Evolutionary conservation across 73 alveolate genomes (phyloP).

Genomic region (Symbiodinium pilosum): DNA sequence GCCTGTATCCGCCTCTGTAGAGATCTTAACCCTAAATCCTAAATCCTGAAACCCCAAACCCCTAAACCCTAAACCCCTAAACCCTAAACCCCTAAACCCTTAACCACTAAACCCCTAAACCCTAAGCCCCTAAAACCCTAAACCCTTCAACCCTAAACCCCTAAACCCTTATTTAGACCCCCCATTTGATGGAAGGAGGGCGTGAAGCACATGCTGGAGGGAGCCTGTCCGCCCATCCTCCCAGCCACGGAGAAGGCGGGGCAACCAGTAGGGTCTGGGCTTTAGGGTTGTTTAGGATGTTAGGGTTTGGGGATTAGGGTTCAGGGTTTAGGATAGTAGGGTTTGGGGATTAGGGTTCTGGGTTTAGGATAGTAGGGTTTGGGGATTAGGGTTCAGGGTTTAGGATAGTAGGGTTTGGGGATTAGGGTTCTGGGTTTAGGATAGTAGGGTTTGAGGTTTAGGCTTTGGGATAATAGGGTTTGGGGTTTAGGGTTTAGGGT

Average conservation of each 20-base stretch:
- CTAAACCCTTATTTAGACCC: not conserved
- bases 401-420: too few species aligned
- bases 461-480: too few species aligned
- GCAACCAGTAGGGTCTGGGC: not conserved
- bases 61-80: not conserved
- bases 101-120: not conserved
- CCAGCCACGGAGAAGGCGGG: constrained; percentile 64
- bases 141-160: not conserved
- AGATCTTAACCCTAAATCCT: too few species aligned
- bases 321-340: not conserved
- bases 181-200: constrained; percentile 52
- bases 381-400: too few species aligned
- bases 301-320: not conserved
- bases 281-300: not conserved
- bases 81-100: not conserved
- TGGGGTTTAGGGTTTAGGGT: too few species aligned
- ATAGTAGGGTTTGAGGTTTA: too few species aligned
- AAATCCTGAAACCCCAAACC: not conserved
- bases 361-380: too few species aligned
- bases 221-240: constrained; percentile 61
- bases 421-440: too few species aligned
- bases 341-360: too few species aligned
- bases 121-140: not conserved
- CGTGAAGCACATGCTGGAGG: constrained; percentile 54
- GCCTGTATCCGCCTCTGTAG: too few species aligned